phyloP scores from a whole-genome alignment of 495 filamentous ascomycete species.

The Xylaria longipes region DNA sequence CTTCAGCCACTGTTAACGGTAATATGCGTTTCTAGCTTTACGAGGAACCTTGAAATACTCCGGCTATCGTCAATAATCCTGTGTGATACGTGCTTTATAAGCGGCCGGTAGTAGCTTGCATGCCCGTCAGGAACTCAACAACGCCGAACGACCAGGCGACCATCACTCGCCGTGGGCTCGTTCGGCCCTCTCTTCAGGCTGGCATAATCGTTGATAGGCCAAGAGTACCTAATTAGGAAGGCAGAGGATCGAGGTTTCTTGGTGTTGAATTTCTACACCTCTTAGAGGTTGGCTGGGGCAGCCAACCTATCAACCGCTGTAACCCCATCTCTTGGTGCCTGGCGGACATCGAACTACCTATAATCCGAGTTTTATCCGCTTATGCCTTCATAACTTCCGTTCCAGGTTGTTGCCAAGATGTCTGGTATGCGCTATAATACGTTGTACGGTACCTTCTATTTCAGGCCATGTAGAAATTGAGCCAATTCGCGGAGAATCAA shows the following conservation, averaged over 20 bases:
- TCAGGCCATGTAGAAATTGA: no score
- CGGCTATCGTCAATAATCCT: constrained; percentile 6
- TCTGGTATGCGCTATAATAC: constrained; percentile 19
- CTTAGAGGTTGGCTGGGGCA: constrained; percentile 16
- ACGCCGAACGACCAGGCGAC: constrained; percentile 12
- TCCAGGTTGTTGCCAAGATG: constrained; percentile 21
- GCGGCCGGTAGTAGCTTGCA: constrained; percentile 17
- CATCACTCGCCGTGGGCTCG: constrained; percentile 8
- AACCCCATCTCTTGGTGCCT: constrained; percentile 21
- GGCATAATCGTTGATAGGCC: constrained; percentile 27
- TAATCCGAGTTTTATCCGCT: background rate
- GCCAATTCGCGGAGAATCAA: no score
- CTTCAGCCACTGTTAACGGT: constrained; percentile 28
- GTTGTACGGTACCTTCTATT: constrained; percentile 28
- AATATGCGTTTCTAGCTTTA: constrained; percentile 26
- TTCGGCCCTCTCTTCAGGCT: constrained; percentile 18
- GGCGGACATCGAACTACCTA: constrained; percentile 1
- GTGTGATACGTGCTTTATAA: constrained; percentile 14
- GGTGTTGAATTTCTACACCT: constrained; percentile 16
- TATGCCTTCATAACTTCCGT: constrained; percentile 23
- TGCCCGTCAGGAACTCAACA: constrained; percentile 8
- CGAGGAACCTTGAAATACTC: constrained; percentile 23
- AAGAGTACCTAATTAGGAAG: constrained; percentile 24
- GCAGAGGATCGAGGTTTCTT: constrained; percentile 20
- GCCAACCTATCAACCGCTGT: constrained; percentile 19